Base-by-base conservation (phyloP, 2,329 filamentous ascomycete genomes). In the Dothideomycetes sp. region DNA sequence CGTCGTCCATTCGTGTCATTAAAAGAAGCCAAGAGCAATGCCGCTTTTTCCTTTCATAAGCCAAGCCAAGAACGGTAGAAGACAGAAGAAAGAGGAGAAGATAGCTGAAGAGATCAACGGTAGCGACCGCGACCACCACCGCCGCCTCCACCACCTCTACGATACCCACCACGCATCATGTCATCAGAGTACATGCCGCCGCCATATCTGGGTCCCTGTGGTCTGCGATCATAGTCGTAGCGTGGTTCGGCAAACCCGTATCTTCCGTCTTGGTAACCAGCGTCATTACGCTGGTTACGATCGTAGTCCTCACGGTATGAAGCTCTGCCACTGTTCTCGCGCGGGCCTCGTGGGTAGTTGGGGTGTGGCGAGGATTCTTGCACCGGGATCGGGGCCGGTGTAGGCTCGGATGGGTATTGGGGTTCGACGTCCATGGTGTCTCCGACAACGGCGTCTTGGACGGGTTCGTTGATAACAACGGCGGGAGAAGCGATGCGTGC, bases 381-480 rank as follows among this genome's bases (percentile, higher is more conserved):
- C 20, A 44, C 55, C 45, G 10, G 47, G 47, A 41, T 53, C 53
- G 31, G 57, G 30, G n/a, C n/a, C n/a, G n/a, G n/a, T n/a, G 29
- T 33, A 11, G 37, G 37, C 17, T 56, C 18, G 51, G 47, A 32
- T 48, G 47, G 22, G 49, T 49, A 23, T 56, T 51, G 17, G 59
- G 53, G 47, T 17, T 65, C 62, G 4, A 69, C 48, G 6, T 69
- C 64, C 67, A 70, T 69, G 24, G 56, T 54, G 20, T 64, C 61
- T 30, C 62, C 53, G 2, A 49, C 25, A 25, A 29, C 37, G 20
- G 28, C 20, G 27, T 37, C 23, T 22, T 43, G 33, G 9, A 32
- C 22, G 11, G 33, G 25, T n/a, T 35, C 32, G n/a, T 33, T 19
- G 13, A 25, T 19, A 12, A 32, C 6, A 19, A 27, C 17, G 13